Evolutionary conservation across 129 eudicot species (phyloP).

Genomic region (Helianthus annuus): HanXRQr2.0-SUNRISE NC_035447.2:59495745-59496244

Average conservation of each 20-base stretch:
- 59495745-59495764: constrained; percentile 68
- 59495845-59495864: background rate
- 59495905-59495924: constrained; percentile 90
- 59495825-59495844: background rate
- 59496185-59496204: too few species aligned
- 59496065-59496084: constrained; percentile 78
- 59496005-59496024: constrained; percentile 97
- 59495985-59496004: constrained; percentile 97
- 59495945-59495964: constrained; percentile 90
- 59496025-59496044: constrained; percentile 97
- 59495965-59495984: constrained; percentile 94
- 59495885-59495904: constrained; percentile 66
- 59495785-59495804: background rate
- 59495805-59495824: background rate
- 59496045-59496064: constrained; percentile 88
- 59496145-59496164: constrained; percentile 1
- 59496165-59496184: too few species aligned
- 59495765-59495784: constrained; percentile 66
- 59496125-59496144: background rate
- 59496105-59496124: constrained; percentile 35
- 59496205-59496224: too few species aligned
- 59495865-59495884: constrained; percentile 42
- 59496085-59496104: constrained; percentile 96
- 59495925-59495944: constrained; percentile 89
- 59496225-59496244: too few species aligned